A percentile compares a stretch with the other conserved stretches of the same genome.
Conservation (phyloP, 805 yeast species). For the Yarrowia alimentaria region DNA sequence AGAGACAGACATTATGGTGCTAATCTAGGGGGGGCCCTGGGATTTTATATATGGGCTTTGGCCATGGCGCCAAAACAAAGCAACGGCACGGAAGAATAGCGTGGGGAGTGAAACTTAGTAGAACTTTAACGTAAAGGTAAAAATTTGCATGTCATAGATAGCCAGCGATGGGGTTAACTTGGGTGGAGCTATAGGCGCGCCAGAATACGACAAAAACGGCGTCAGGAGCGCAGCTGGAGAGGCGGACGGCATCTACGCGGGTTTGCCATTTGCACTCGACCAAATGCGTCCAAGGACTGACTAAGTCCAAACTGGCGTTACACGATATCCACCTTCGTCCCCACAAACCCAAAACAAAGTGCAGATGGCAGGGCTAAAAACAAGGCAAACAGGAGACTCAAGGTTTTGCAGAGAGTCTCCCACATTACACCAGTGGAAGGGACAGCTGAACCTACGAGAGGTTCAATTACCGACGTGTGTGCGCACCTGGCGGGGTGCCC, state of each 20-base stretch:
- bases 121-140: constrained; percentile 22
- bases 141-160: constrained; percentile 26
- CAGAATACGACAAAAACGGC: background rate
- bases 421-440: no score
- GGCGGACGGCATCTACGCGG: no score
- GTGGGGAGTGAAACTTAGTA: constrained; percentile 26
- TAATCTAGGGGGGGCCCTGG: background rate
- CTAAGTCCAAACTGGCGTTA: constrained; percentile 4
- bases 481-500: constrained; percentile 10
- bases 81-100: constrained; percentile 26
- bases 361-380: constrained; percentile 18
- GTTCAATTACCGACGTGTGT: constrained; percentile 16
- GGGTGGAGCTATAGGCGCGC: constrained; percentile 1
- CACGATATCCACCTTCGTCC: constrained; percentile 19
- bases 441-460: no score
- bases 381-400: constrained; percentile 18
- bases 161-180: constrained; percentile 14
- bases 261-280: no score
- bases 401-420: no score
- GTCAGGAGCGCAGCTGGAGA: background rate
- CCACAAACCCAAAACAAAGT: constrained; percentile 21
- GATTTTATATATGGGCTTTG: constrained; percentile 4
- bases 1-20: constrained; percentile 23
- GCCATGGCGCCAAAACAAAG: constrained; percentile 1
- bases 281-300: no score